Evolutionary conservation across 2,329 filamentous ascomycete species (phyloP).

Genomic region (Talaromyces verruculosus): DNA sequence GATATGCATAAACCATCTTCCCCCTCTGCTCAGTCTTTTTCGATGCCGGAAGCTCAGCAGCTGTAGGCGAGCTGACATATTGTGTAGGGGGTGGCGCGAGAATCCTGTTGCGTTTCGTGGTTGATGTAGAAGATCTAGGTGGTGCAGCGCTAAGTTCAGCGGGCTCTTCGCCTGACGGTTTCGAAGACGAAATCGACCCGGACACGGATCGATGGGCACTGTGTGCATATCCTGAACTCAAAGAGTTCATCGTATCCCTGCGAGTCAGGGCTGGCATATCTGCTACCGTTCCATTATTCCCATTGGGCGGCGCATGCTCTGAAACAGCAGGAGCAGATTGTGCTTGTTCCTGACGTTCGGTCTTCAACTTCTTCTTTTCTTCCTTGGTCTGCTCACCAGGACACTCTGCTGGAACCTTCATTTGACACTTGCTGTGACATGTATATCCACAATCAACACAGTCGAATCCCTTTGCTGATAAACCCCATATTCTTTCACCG

Average conservation of each 20-base stretch:
- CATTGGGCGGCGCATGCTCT: conserved; percentile 38
- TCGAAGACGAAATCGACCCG: conserved; percentile 53
- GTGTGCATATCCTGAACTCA: conserved; percentile 83
- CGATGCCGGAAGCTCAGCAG: conserved; percentile 42
- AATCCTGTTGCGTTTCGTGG: conserved; percentile 65
- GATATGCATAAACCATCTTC: conserved; percentile 87
- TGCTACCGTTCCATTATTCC: conserved; percentile 35
- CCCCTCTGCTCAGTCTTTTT: conserved; percentile 62
- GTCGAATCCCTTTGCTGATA: conserved; percentile 94
- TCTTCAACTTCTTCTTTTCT: conserved; percentile 90
- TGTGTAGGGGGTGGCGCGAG: conserved; percentile 83
- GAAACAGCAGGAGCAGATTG: conserved; percentile 51
- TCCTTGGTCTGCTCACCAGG: conserved; percentile 93
- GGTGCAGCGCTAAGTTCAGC: conserved; percentile 43
- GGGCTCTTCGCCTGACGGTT: conserved; percentile 43
- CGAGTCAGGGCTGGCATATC: conserved; percentile 70
- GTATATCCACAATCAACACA: conserved; percentile 97
- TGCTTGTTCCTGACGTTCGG: conserved; percentile 76
- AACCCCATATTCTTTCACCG: conserved; percentile 92
- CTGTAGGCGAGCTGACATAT: conserved; percentile 69
- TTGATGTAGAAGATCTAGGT: conserved; percentile 29
- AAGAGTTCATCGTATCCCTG: conserved; percentile 84
- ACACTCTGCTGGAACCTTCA: conserved; percentile 96
- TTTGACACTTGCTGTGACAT: conserved; percentile 97
- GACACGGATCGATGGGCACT: conserved; percentile 75